Evolutionary conservation across 106 monocot species (phyloP).

Genomic region (Gastrodia elata): DNA sequence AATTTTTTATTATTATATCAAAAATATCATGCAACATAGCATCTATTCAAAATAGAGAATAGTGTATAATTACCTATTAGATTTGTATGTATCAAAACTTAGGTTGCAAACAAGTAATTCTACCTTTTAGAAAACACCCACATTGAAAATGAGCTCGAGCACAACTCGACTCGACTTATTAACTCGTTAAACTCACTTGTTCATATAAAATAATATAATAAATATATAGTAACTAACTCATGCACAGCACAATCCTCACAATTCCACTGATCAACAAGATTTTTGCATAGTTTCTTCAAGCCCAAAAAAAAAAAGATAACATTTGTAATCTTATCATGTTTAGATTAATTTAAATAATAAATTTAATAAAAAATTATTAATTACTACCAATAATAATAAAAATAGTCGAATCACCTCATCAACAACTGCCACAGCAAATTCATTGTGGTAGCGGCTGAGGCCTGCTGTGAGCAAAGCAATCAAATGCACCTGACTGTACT

Average conservation of each 20-base stretch:
- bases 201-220: too few species aligned
- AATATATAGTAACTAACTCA: too few species aligned
- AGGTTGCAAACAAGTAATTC: too few species aligned
- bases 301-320: background rate
- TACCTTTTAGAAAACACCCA: too few species aligned
- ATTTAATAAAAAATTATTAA: background rate
- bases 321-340: background rate
- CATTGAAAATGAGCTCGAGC: too few species aligned
- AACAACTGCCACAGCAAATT: slow-evolving; percentile 84
- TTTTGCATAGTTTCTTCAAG: background rate
- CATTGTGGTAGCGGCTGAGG: slow-evolving; percentile 83
- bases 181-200: too few species aligned
- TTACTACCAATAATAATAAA: slow-evolving; percentile 1
- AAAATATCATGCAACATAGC: too few species aligned
- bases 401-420: slow-evolving; percentile 94
- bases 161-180: too few species aligned
- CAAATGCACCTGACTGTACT: slow-evolving; percentile 86
- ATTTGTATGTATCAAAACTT: too few species aligned
- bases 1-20: too few species aligned
- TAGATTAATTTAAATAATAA: background rate
- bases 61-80: too few species aligned
- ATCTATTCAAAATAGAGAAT: too few species aligned
- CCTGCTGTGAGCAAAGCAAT: slow-evolving; percentile 84
- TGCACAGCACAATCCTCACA: background rate
- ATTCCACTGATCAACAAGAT: background rate